These are phyloP conservation scores for Apiosordaria backusii DNA, from an alignment of 495 filamentous ascomycete species.

Conservation along the genomic window DNA sequence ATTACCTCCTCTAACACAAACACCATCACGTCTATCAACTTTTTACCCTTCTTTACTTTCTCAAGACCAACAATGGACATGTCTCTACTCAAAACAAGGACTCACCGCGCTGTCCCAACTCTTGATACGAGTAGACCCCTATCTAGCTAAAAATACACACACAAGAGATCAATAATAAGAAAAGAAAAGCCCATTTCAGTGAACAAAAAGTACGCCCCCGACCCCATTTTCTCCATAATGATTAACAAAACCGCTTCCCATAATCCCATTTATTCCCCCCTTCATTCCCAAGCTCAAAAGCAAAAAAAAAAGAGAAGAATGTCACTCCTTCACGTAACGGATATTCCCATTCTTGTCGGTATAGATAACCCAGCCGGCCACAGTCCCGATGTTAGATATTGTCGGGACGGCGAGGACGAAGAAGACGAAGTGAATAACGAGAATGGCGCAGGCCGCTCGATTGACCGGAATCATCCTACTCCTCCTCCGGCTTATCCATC, in stretches of 20 bases:
- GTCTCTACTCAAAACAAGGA: too few relatives aligned
- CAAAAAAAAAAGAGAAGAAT: not conserved
- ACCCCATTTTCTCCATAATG: not conserved
- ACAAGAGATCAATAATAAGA: not conserved
- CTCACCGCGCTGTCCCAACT: too few relatives aligned
- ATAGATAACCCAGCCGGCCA: too few relatives aligned
- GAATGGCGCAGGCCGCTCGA: too few relatives aligned
- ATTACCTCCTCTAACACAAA: not conserved
- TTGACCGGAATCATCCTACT: too few relatives aligned
- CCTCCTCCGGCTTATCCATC: conserved; percentile 14
- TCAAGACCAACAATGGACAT: too few relatives aligned
- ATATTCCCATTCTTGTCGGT: too few relatives aligned
- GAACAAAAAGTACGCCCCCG: not conserved
- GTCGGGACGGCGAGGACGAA: too few relatives aligned
- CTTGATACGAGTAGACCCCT: not conserved
- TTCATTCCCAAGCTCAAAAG: not conserved
- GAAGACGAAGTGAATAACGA: too few relatives aligned
- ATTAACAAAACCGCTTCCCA: not conserved
- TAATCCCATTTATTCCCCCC: not conserved
- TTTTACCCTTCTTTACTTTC: not conserved
- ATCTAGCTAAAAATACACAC: not conserved
- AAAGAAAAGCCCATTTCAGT: not conserved
- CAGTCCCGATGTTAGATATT: too few relatives aligned
- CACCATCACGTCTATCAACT: not conserved
- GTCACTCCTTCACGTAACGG: too few relatives aligned